phyloP scores from a whole-genome alignment of 768 basidiomycete species.

The Cubamyces lactineus region DNA sequence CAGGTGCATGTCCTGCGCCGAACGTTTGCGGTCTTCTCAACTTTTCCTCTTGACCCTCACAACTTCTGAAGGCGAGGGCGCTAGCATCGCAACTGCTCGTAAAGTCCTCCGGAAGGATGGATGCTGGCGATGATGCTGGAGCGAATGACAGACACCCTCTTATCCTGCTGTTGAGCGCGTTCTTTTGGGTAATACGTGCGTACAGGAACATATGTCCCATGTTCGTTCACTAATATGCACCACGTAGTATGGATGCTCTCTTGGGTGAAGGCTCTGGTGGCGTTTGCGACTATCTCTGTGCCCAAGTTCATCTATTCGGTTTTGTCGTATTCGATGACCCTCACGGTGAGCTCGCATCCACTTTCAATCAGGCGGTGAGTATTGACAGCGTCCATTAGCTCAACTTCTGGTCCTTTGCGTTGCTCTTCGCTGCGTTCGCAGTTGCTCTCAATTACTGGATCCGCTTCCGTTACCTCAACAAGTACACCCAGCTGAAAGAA shows the following conservation, averaged over 20 bases:
- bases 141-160: constrained; percentile 64
- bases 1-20: too few relatives aligned
- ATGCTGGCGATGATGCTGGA: constrained; percentile 23
- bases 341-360: constrained; percentile 55
- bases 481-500: constrained; percentile 77
- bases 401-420: constrained; percentile 88
- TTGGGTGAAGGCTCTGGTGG: constrained; percentile 73
- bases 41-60: too few relatives aligned
- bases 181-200: constrained; percentile 83
- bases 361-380: too few relatives aligned
- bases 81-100: too few relatives aligned
- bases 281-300: constrained; percentile 81
- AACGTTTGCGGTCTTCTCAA: too few relatives aligned
- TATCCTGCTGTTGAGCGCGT: constrained; percentile 76
- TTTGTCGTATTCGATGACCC: constrained; percentile 86
- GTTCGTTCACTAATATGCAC: constrained; percentile 11
- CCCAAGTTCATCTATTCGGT: constrained; percentile 78
- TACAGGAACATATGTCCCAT: constrained; percentile 28
- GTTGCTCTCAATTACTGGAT: constrained; percentile 83
- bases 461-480: constrained; percentile 78
- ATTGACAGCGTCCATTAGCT: constrained; percentile 50
- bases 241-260: constrained; percentile 77
- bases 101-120: constrained; percentile 9
- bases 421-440: constrained; percentile 69
- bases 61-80: too few relatives aligned